A percentile compares a stretch with the other conserved stretches of the same genome.
Evolutionary conservation across 2,329 filamentous ascomycete genomes (phyloP).

Genomic region (Lachnellula arida): DNA sequence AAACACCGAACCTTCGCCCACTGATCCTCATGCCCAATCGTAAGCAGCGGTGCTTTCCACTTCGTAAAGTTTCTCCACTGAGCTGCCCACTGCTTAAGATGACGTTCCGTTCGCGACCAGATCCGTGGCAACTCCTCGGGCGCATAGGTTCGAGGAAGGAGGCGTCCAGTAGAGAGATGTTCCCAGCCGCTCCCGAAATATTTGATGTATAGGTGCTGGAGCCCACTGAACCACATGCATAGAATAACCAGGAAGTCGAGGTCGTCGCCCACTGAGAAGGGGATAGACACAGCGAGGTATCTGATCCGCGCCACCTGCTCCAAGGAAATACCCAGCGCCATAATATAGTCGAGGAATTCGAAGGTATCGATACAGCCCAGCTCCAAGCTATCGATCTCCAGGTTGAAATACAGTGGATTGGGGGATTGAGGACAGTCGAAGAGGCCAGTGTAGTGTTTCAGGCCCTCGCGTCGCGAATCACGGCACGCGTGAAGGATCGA

Average conservation of each 20-base stretch:
- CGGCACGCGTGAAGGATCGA: too few species aligned
- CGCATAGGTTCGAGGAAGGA: not conserved
- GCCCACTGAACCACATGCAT: not conserved
- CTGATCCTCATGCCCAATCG: not conserved
- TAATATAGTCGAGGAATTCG: too few species aligned
- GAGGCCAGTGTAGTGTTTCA: too few species aligned
- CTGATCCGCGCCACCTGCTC: too few species aligned
- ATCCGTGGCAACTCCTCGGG: not conserved
- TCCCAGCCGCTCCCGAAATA: not conserved
- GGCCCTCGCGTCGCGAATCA: too few species aligned
- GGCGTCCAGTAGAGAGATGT: not conserved
- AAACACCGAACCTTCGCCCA: not conserved
- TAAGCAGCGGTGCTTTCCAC: not conserved
- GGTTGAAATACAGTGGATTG: too few species aligned
- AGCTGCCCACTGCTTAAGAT: too few species aligned
- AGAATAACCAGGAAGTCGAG: not conserved
- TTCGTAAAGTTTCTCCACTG: not conserved
- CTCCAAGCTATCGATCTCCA: too few species aligned
- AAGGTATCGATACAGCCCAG: too few species aligned
- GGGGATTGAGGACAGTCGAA: too few species aligned
- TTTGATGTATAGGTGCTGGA: not conserved
- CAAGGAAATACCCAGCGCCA: too few species aligned
- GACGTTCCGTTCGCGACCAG: not conserved
- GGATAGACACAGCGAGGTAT: too few species aligned
- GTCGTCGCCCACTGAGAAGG: not conserved